Conservation (phyloP, 2,329 filamentous ascomycete genomes). For the Sclerotinia spermophila region DNA sequence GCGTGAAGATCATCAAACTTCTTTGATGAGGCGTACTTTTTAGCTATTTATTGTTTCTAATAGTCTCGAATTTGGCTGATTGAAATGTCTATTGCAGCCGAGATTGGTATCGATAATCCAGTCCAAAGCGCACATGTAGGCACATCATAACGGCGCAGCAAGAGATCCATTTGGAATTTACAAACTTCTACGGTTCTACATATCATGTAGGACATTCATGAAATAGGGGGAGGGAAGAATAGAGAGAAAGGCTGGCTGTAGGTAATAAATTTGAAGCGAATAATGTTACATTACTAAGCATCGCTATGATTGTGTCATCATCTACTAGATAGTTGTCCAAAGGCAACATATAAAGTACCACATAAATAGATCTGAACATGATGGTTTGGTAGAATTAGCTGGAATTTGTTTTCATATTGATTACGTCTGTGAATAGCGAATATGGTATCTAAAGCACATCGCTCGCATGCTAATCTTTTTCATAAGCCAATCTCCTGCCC, state of each 20-base stretch:
- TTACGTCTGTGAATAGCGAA: background rate
- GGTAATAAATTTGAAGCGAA: background rate
- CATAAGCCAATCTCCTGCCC: background rate
- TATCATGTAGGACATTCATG: background rate
- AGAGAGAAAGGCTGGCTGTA: background rate
- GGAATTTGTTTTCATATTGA: background rate
- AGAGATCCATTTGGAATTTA: background rate
- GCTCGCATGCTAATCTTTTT: background rate
- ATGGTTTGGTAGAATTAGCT: background rate
- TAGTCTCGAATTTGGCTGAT: too few relatives aligned
- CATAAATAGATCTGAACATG: background rate
- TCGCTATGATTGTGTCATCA: too few relatives aligned
- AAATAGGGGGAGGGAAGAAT: background rate
- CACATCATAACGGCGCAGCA: background rate
- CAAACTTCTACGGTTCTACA: background rate
- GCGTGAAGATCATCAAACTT: background rate
- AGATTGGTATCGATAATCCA: background rate
- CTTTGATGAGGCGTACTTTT: background rate
- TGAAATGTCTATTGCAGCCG: background rate
- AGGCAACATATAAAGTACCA: background rate
- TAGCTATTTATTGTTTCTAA: background rate
- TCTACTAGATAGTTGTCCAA: background rate
- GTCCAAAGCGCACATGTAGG: background rate
- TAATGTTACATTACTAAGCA: background rate
- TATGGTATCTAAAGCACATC: background rate